Conservation (phyloP, 345 rosid species). For the Clausena lansium region DNA sequence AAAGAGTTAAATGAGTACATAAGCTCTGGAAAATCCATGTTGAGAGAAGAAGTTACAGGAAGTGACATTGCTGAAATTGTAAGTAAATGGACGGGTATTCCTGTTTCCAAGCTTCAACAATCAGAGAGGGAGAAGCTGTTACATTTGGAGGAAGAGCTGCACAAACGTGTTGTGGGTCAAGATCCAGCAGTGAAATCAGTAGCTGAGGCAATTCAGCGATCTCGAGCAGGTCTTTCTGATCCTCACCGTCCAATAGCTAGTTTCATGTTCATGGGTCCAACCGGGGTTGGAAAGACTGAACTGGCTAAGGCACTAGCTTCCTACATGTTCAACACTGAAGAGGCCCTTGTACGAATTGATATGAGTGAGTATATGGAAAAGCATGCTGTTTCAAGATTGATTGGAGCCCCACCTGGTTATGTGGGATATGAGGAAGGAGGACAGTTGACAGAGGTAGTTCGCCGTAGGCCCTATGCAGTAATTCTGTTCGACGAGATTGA, state of each 20-base stretch:
- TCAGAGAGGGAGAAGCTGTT: slow-evolving; percentile 88
- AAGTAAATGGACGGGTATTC: slow-evolving; percentile 98
- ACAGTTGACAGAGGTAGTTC: slow-evolving; percentile 86
- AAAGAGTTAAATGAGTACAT: slow-evolving; percentile 85
- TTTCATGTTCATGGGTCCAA: slow-evolving; percentile 99
- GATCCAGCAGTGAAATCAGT: slow-evolving; percentile 90
- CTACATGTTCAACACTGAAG: slow-evolving; percentile 92
- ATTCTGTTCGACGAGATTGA: slow-evolving; percentile 98
- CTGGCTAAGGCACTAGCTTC: slow-evolving; percentile 94
- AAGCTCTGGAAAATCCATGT: slow-evolving; percentile 93
- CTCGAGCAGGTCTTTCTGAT: slow-evolving; percentile 97
- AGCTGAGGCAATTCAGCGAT: slow-evolving; percentile 96
- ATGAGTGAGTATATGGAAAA: slow-evolving; percentile 99
- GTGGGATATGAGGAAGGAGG: slow-evolving; percentile 99
- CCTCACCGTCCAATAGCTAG: slow-evolving; percentile 98
- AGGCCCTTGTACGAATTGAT: slow-evolving; percentile 88
- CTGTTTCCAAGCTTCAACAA: slow-evolving; percentile 92
- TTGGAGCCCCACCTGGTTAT: slow-evolving; percentile 99
- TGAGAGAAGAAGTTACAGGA: slow-evolving; percentile 95
- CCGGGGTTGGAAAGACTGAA: slow-evolving; percentile 98
- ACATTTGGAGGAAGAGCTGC: slow-evolving; percentile 87
- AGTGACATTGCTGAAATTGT: slow-evolving; percentile 92
- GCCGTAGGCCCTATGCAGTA: slow-evolving; percentile 92
- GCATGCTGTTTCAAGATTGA: slow-evolving; percentile 94
- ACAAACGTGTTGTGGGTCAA: slow-evolving; percentile 93